phyloP scores from a whole-genome alignment of 2,329 filamentous ascomycete species.

The Hysterium pulicare region DNA sequence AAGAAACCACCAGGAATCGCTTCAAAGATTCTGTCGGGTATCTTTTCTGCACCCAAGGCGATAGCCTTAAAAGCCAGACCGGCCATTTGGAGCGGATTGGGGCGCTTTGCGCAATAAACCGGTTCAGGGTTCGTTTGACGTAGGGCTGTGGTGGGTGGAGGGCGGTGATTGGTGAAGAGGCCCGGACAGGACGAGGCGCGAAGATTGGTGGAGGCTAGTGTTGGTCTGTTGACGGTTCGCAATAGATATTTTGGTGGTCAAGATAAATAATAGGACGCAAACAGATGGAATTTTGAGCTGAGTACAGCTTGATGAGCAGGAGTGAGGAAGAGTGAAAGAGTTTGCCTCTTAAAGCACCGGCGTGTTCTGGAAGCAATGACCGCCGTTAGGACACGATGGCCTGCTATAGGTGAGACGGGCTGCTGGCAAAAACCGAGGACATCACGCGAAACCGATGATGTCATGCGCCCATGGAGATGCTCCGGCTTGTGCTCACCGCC shows the following conservation, averaged over 20 bases:
- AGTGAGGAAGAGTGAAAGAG: neutral
- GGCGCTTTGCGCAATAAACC: conserved; percentile 21
- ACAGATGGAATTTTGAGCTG: neutral
- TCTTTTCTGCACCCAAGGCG: conserved; percentile 35
- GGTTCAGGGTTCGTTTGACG: conserved; percentile 26
- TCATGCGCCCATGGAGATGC: neutral
- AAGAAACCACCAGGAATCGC: conserved; percentile 38
- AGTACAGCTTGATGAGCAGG: neutral
- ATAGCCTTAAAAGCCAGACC: conserved; percentile 38
- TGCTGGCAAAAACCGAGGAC: neutral
- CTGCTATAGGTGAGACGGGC: neutral
- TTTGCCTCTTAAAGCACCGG: neutral
- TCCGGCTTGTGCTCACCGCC: neutral
- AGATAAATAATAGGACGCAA: neutral
- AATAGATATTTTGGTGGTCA: neutral
- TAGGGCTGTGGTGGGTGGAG: conserved; percentile 18
- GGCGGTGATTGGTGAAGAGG: conserved; percentile 30
- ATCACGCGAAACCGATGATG: neutral
- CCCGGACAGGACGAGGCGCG: conserved; percentile 12
- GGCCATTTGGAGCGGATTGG: conserved; percentile 25
- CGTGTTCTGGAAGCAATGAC: neutral
- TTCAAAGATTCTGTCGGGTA: conserved; percentile 38
- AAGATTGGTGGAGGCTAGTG: conserved; percentile 22
- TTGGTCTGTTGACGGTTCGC: conserved; percentile 13
- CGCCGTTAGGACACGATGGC: neutral